A percentile compares a stretch with the other conserved stretches of the same genome.
Conservation (phyloP, 1,139 yeast genomes). For the Zygosaccharomyces sapae region DNA sequence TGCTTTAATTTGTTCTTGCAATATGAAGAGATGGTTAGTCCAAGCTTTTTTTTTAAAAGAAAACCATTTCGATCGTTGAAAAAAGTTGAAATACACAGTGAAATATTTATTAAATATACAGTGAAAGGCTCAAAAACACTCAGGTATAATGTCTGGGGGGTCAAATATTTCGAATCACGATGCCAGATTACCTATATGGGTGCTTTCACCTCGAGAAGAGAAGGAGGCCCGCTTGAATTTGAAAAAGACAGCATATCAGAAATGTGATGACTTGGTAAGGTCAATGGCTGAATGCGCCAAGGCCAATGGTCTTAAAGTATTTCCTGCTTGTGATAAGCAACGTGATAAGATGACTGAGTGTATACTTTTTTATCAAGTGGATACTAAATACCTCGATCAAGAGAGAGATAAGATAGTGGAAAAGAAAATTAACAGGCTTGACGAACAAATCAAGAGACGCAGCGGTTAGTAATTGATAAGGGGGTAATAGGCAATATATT, state of each 20-base stretch:
- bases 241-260: slow-evolving; percentile 67
- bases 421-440: slow-evolving; percentile 45
- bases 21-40: background rate
- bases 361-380: slow-evolving; percentile 58
- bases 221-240: slow-evolving; percentile 73
- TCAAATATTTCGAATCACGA: slow-evolving; percentile 20
- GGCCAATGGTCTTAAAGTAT: slow-evolving; percentile 49
- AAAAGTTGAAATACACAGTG: background rate
- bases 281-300: slow-evolving; percentile 54
- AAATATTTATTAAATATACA: background rate
- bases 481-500: background rate
- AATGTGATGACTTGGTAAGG: slow-evolving; percentile 65
- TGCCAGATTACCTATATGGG: slow-evolving; percentile 65
- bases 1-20: background rate
- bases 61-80: background rate
- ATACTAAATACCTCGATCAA: slow-evolving; percentile 61
- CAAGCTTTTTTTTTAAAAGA: background rate
- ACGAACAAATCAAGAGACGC: slow-evolving; percentile 20
- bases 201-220: slow-evolving; percentile 81
- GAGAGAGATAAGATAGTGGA: slow-evolving; percentile 63
- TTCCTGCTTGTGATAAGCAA: slow-evolving; percentile 54
- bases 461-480: slow-evolving; percentile 5
- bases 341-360: slow-evolving; percentile 68
- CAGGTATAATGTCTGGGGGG: slow-evolving; percentile 12
- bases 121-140: background rate